A percentile compares a stretch with the other conserved stretches of the same genome.
Evolutionary conservation across 805 yeast genomes (phyloP).

Genomic region (Candida pini): DNA sequence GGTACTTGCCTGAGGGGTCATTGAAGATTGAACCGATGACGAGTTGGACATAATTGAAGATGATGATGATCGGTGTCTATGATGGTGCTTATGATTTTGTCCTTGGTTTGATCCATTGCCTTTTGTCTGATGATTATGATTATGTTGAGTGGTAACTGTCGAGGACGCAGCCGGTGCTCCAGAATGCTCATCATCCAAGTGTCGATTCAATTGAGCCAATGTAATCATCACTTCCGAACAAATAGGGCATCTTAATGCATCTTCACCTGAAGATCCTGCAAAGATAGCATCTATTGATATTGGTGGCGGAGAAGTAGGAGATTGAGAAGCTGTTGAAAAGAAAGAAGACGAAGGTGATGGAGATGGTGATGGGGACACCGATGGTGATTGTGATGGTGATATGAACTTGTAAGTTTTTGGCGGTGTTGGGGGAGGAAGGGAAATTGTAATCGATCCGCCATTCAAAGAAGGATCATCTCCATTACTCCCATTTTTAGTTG

Average conservation of each 20-base stretch:
- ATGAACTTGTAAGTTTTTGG: too few relatives aligned
- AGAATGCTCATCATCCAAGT: constrained; percentile 64
- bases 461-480: too few relatives aligned
- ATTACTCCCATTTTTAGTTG: too few relatives aligned
- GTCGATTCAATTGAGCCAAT: constrained; percentile 54
- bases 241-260: constrained; percentile 53
- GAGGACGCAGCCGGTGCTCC: constrained; percentile 9
- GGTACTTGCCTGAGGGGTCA: too few relatives aligned
- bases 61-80: too few relatives aligned
- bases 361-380: neutral
- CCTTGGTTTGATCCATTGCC: neutral
- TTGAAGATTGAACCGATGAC: too few relatives aligned
- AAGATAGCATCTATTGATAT: constrained; percentile 1
- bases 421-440: too few relatives aligned
- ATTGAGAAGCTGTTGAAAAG: constrained; percentile 1
- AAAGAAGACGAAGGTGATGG: constrained; percentile 6
- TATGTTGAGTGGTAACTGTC: too few relatives aligned
- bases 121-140: too few relatives aligned
- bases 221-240: constrained; percentile 57
- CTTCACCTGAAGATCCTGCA: constrained; percentile 1
- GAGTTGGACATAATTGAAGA: too few relatives aligned
- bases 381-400: neutral
- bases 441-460: too few relatives aligned
- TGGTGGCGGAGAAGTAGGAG: constrained; percentile 7
- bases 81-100: neutral